Percentiles rank a stretch among this genome's conserved stretches.
These are phyloP conservation scores for Plenodomus biglobosus DNA, from an alignment of 2,329 filamentous ascomycete genomes.

Conservation along the genomic window DNA sequence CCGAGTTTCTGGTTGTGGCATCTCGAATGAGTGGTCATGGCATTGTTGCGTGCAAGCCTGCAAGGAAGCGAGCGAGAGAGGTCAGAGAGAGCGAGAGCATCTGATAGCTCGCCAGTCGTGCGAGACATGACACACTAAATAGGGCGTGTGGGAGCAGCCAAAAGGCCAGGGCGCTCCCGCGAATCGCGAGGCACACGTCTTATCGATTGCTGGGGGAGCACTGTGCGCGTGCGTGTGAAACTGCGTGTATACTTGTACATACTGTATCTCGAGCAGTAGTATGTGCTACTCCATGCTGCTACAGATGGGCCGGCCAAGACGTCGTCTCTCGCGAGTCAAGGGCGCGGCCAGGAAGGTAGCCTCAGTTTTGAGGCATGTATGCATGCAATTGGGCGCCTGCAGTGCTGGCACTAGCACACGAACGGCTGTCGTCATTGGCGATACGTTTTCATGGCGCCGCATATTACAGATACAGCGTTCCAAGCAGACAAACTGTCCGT, in stretches of 20 bases:
- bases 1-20: slow-evolving; percentile 13
- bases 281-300: slow-evolving; percentile 2
- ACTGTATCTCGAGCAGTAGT: background rate
- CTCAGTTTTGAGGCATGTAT: slow-evolving; percentile 16
- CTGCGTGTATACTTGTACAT: background rate
- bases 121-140: background rate
- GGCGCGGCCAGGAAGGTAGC: slow-evolving; percentile 17
- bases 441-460: slow-evolving; percentile 15
- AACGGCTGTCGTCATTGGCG: slow-evolving; percentile 19
- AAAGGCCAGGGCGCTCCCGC: too few species aligned
- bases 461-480: slow-evolving; percentile 13
- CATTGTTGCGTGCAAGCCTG: background rate
- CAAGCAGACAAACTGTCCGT: background rate
- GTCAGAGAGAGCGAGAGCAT: background rate
- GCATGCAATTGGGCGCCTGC: slow-evolving; percentile 21
- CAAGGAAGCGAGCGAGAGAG: too few species aligned
- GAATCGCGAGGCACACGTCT: slow-evolving; percentile 15
- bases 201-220: slow-evolving; percentile 28
- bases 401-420: slow-evolving; percentile 19
- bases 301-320: slow-evolving; percentile 1
- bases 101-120: background rate
- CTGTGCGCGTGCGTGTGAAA: slow-evolving; percentile 16
- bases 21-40: slow-evolving; percentile 4
- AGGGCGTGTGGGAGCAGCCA: background rate
- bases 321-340: slow-evolving; percentile 15